phyloP scores from a whole-genome alignment of 2,329 filamentous ascomycete genomes.

The Lachnellula hyalina region DNA sequence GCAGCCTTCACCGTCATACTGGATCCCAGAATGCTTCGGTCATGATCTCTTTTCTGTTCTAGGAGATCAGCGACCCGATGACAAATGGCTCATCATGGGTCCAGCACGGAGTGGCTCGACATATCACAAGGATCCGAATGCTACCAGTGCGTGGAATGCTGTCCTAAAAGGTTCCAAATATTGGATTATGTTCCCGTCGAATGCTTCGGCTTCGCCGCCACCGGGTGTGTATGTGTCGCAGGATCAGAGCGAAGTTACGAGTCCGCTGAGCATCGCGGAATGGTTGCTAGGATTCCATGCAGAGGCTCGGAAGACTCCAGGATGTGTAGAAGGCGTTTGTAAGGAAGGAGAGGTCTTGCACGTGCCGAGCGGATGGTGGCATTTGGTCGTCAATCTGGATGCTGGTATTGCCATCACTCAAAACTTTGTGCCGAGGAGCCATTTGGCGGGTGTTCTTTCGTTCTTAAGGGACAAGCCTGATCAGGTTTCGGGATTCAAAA shows the following conservation, averaged over 20 bases:
- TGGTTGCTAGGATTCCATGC: slow-evolving; percentile 88
- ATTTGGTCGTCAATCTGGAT: slow-evolving; percentile 86
- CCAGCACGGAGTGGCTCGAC: slow-evolving; percentile 84
- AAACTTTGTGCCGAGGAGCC: slow-evolving; percentile 78
- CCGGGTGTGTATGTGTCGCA: slow-evolving; percentile 86
- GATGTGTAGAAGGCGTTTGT: slow-evolving; percentile 84
- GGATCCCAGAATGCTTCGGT: slow-evolving; percentile 78
- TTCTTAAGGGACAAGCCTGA: slow-evolving; percentile 79
- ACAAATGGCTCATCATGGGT: slow-evolving; percentile 89
- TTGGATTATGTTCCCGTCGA: slow-evolving; percentile 93
- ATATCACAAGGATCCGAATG: slow-evolving; percentile 82
- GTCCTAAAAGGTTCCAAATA: slow-evolving; percentile 88
- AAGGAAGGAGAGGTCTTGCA: slow-evolving; percentile 79
- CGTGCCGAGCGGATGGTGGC: slow-evolving; percentile 95
- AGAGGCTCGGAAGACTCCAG: slow-evolving; percentile 68
- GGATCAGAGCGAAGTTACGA: slow-evolving; percentile 90
- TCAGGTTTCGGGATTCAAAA: slow-evolving; percentile 81
- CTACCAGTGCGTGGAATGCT: slow-evolving; percentile 85
- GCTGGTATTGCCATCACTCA: slow-evolving; percentile 85
- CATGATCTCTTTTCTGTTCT: slow-evolving; percentile 80
- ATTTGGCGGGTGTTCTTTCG: slow-evolving; percentile 67
- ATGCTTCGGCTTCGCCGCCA: slow-evolving; percentile 47
- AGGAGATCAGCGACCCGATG: slow-evolving; percentile 72
- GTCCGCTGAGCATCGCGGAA: slow-evolving; percentile 91
- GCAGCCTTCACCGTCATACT: slow-evolving; percentile 53